These are phyloP conservation scores for Aurifilum marmelostoma DNA, from an alignment of 2,329 filamentous ascomycete species.

Conservation along the genomic window DNA sequence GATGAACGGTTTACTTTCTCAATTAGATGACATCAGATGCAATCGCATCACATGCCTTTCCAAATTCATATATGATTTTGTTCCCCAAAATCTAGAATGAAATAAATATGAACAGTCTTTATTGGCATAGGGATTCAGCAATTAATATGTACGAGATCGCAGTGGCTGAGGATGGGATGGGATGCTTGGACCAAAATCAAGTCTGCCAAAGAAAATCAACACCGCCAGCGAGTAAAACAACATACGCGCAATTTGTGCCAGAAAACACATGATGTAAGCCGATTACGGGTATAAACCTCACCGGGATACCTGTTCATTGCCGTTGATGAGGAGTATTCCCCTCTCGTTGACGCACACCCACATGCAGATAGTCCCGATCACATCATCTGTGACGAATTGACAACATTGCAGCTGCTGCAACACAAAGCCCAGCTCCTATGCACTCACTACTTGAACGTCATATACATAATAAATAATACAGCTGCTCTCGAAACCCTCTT, in stretches of 20 bases:
- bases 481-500: too few relatives aligned
- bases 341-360: not conserved
- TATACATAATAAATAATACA: not conserved
- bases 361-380: not conserved
- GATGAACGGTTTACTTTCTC: too few relatives aligned
- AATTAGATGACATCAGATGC: too few relatives aligned
- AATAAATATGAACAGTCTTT: too few relatives aligned
- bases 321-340: not conserved
- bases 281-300: not conserved
- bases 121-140: too few relatives aligned
- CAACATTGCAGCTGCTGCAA: slow-evolving; percentile 3
- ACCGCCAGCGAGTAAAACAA: not conserved
- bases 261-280: not conserved
- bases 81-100: too few relatives aligned
- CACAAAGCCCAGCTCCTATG: not conserved
- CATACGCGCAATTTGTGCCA: too few relatives aligned
- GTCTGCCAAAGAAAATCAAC: not conserved
- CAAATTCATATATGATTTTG: too few relatives aligned
- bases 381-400: slow-evolving; percentile 19
- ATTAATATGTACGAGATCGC: not conserved
- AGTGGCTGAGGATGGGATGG: too few relatives aligned
- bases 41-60: too few relatives aligned
- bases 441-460: not conserved
- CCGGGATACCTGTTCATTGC: not conserved
- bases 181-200: too few relatives aligned